These are phyloP conservation scores for Tripterygium wilfordii DNA, from an alignment of 177 flowering plant genomes.

Conservation along the genomic window DNA sequence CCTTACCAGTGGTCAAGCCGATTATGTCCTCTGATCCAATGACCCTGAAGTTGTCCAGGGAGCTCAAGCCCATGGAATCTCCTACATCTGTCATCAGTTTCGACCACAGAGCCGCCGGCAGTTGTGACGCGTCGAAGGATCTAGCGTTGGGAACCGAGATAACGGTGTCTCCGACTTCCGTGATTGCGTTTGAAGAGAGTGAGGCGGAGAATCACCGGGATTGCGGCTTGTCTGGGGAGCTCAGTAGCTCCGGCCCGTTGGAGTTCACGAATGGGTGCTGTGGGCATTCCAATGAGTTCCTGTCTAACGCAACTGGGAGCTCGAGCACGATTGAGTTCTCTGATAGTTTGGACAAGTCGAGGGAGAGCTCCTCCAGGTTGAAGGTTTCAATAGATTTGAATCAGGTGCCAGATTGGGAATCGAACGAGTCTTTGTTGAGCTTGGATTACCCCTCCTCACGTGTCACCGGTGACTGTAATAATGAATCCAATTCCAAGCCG, in stretches of 20 bases:
- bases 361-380: constrained; percentile 12
- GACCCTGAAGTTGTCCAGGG: constrained; percentile 29
- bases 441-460: constrained; percentile 40
- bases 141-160: constrained; percentile 26
- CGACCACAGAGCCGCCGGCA: constrained; percentile 21
- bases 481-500: constrained; percentile 15
- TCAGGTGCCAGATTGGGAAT: constrained; percentile 35
- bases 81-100: constrained; percentile 53
- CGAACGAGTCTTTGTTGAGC: constrained; percentile 32
- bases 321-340: constrained; percentile 25
- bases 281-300: not conserved
- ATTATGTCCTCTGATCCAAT: constrained; percentile 23
- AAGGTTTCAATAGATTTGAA: constrained; percentile 21
- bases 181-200: constrained; percentile 29
- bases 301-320: constrained; percentile 1
- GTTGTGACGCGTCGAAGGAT: constrained; percentile 18
- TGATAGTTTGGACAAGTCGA: constrained; percentile 22
- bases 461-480: constrained; percentile 18
- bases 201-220: constrained; percentile 9
- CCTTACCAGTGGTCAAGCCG: constrained; percentile 80
- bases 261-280: constrained; percentile 18
- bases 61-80: constrained; percentile 31
- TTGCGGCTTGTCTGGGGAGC: constrained; percentile 32
- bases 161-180: constrained; percentile 39
- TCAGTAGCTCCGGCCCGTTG: constrained; percentile 32